Evolutionary conservation across 768 basidiomycete species (phyloP).

Genomic region (Amanita jacksonii): DNA sequence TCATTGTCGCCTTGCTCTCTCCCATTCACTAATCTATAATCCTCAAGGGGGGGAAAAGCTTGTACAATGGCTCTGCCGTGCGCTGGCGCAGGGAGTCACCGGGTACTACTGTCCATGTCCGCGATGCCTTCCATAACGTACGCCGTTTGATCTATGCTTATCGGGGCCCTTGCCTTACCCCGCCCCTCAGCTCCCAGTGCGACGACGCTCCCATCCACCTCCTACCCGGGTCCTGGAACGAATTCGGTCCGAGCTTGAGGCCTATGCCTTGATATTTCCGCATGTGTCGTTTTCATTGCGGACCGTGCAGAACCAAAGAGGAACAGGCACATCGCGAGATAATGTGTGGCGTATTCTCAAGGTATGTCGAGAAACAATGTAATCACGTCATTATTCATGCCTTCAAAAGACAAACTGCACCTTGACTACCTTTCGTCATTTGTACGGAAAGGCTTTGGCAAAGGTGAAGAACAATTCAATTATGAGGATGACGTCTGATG

Average conservation of each 20-base stretch:
- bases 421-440: conserved; percentile 56
- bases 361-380: conserved; percentile 28
- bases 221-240: conserved; percentile 51
- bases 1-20: neutral
- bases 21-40: neutral
- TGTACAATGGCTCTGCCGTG: conserved; percentile 67
- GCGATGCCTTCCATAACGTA: conserved; percentile 89
- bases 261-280: conserved; percentile 65
- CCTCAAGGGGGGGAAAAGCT: conserved; percentile 47
- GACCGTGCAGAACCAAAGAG: conserved; percentile 32
- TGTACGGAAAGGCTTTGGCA: conserved; percentile 65
- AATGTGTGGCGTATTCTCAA: conserved; percentile 54
- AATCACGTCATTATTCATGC: conserved; percentile 1
- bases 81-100: conserved; percentile 64
- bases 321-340: conserved; percentile 27
- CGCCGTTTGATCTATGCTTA: conserved; percentile 13
- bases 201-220: conserved; percentile 61
- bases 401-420: conserved; percentile 49
- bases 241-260: conserved; percentile 64
- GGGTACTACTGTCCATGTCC: conserved; percentile 77
- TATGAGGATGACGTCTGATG: neutral
- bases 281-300: conserved; percentile 61
- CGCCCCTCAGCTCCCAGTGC: conserved; percentile 60
- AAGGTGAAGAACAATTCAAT: conserved; percentile 36
- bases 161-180: conserved; percentile 5